Percentiles rank a stretch among this genome's conserved stretches.
Evolutionary conservation across 352 stramenopile species (phyloP).

Genomic region (Phytophthora tubulina): DNA sequence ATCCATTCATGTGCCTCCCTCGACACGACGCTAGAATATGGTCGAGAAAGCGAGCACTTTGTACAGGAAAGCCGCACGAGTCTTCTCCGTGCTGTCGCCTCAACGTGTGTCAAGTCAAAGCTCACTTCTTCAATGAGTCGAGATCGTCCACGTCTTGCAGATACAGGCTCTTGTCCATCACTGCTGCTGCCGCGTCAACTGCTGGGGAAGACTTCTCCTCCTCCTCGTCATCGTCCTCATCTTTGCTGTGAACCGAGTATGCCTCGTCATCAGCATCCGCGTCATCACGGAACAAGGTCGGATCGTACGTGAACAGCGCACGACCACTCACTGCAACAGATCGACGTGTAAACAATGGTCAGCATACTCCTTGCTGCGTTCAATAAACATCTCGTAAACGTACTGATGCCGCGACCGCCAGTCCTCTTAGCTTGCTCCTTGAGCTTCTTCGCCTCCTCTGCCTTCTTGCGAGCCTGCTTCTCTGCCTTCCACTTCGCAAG

Average conservation of each 20-base stretch:
- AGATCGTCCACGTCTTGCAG: conserved; percentile 82
- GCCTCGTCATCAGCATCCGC: conserved; percentile 88
- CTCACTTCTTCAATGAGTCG: conserved; percentile 83
- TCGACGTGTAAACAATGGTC: conserved; percentile 21
- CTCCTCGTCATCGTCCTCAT: conserved; percentile 58
- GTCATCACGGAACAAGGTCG: conserved; percentile 92
- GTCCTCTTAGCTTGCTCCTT: conserved; percentile 91
- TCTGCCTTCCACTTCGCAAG: conserved; percentile 93
- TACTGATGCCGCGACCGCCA: conserved; percentile 85
- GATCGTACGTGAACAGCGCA: conserved; percentile 92
- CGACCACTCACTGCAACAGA: conserved; percentile 87
- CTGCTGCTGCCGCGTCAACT: conserved; percentile 63
- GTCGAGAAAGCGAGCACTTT: conserved; percentile 29
- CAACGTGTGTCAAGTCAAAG: conserved; percentile 7
- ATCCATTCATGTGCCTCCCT: conserved; percentile 9
- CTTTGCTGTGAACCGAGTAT: conserved; percentile 78
- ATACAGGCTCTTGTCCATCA: conserved; percentile 90
- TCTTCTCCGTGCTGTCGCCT: conserved; percentile 15
- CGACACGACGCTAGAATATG: conserved; percentile 23
- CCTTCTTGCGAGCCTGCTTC: conserved; percentile 78
- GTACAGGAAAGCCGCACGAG: conserved; percentile 20
- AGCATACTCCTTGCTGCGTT: background rate
- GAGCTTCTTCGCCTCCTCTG: conserved; percentile 82
- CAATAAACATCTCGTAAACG: conserved; percentile 35
- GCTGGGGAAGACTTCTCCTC: conserved; percentile 52